Percentiles rank a stretch among this genome's conserved stretches.
These are phyloP conservation scores for Lentinula sp. DNA, from an alignment of 768 basidiomycete species.

Conservation along the genomic window DNA sequence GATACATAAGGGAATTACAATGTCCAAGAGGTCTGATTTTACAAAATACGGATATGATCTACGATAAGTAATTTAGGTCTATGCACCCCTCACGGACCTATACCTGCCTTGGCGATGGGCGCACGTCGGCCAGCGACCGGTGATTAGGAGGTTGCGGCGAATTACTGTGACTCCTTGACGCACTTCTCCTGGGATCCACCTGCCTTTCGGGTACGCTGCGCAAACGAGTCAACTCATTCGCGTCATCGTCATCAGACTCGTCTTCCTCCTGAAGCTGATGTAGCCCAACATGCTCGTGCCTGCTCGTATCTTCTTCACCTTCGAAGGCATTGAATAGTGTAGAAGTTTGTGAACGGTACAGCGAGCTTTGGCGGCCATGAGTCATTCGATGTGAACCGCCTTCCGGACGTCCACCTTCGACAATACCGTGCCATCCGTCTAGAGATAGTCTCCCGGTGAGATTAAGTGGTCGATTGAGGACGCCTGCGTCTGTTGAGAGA, in stretches of 20 bases:
- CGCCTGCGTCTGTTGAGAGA: conserved; percentile 42
- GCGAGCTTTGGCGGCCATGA: conserved; percentile 61
- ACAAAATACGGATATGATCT: neutral
- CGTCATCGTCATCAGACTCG: conserved; percentile 46
- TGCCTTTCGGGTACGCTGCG: conserved; percentile 7
- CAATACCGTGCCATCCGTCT: conserved; percentile 62
- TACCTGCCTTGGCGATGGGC: conserved; percentile 16
- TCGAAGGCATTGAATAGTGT: conserved; percentile 78
- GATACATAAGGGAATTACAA: neutral
- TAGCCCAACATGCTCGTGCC: conserved; percentile 45
- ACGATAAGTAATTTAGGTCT: neutral
- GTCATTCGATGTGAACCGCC: conserved; percentile 23
- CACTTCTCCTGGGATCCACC: conserved; percentile 15
- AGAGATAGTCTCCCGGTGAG: conserved; percentile 76
- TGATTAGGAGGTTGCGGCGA: conserved; percentile 33
- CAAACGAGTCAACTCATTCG: conserved; percentile 23
- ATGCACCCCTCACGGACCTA: neutral
- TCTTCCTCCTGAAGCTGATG: conserved; percentile 65
- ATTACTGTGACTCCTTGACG: conserved; percentile 49
- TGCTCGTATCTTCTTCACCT: conserved; percentile 31
- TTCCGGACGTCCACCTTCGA: conserved; percentile 22
- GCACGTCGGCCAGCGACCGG: conserved; percentile 30
- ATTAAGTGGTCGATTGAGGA: conserved; percentile 76
- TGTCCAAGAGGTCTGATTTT: neutral
- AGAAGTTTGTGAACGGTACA: conserved; percentile 58